Percentiles rank a stretch among this genome's conserved stretches.
Conservation (phyloP, 129 eudicot species). For the Mikania micrantha region DNA sequence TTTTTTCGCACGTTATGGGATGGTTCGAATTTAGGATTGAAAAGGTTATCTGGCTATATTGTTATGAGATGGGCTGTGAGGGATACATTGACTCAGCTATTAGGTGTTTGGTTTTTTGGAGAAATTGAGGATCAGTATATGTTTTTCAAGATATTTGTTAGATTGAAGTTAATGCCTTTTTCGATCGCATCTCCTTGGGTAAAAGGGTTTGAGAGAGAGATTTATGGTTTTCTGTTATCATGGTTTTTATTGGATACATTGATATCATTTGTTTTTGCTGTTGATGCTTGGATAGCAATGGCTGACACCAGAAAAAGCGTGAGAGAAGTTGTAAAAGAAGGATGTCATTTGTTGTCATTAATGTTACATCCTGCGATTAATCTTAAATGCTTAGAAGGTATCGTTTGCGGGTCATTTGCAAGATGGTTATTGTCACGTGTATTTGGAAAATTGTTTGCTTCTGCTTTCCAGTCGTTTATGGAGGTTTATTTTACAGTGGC, state of each 20-base stretch:
- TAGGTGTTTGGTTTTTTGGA: conserved; percentile 81
- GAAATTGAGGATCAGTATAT: conserved; percentile 92
- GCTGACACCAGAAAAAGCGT: conserved; percentile 78
- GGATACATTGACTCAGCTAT: conserved; percentile 78
- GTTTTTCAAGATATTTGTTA: conserved; percentile 79
- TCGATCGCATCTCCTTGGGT: conserved; percentile 67
- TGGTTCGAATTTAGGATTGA: conserved; percentile 75
- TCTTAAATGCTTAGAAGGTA: conserved; percentile 69
- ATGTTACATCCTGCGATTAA: conserved; percentile 66
- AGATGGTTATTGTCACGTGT: conserved; percentile 52
- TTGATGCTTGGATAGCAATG: conserved; percentile 88
- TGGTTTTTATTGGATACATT: conserved; percentile 77
- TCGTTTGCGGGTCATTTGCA: conserved; percentile 66
- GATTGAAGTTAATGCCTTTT: conserved; percentile 94
- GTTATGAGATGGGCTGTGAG: conserved; percentile 92
- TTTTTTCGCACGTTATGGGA: conserved; percentile 56
- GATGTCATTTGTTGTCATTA: conserved; percentile 58
- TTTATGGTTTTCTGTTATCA: conserved; percentile 54
- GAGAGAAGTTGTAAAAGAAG: conserved; percentile 83
- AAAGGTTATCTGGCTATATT: conserved; percentile 67
- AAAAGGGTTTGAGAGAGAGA: conserved; percentile 61
- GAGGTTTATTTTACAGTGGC: conserved; percentile 91
- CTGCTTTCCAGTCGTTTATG: conserved; percentile 64
- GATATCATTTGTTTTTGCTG: conserved; percentile 66
- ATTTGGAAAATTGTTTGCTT: conserved; percentile 58